Evolutionary conservation across 192 early-diverging fungal species (phyloP).

Genomic region (Jimgerdemannia flammicorona): DNA sequence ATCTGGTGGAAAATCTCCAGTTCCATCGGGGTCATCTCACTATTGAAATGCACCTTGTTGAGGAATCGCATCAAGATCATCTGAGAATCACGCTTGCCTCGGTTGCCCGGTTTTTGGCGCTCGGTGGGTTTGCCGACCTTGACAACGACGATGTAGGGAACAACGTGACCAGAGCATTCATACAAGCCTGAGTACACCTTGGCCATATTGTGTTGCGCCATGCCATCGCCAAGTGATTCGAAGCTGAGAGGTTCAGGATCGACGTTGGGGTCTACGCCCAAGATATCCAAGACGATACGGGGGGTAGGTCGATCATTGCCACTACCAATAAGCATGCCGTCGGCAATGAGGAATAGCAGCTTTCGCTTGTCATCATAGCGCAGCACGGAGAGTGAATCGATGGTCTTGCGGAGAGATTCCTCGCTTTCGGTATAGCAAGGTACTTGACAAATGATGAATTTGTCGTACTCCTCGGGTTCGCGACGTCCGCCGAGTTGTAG

Average conservation of each 20-base stretch:
- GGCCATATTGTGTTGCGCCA: conserved; percentile 89
- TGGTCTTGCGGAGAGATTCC: conserved; percentile 77
- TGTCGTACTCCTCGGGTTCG: conserved; percentile 85
- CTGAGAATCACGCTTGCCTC: conserved; percentile 99
- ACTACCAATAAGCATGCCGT: conserved; percentile 92
- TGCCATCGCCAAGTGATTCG: conserved; percentile 86
- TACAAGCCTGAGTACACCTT: conserved; percentile 96
- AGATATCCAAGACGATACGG: conserved; percentile 89
- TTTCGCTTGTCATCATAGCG: conserved; percentile 87
- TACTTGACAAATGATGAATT: conserved; percentile 94
- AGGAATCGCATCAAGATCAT: conserved; percentile 98
- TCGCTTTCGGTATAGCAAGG: conserved; percentile 95
- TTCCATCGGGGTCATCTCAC: conserved; percentile 92
- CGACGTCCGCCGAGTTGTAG: conserved; percentile 68
- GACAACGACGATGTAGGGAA: conserved; percentile 92
- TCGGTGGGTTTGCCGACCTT: conserved; percentile 91
- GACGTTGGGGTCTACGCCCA: conserved; percentile 78
- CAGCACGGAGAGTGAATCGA: conserved; percentile 75
- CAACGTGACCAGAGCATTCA: conserved; percentile 81
- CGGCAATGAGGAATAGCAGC: conserved; percentile 81
- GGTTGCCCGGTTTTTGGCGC: conserved; percentile 85
- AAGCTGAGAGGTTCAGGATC: conserved; percentile 77
- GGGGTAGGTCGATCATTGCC: conserved; percentile 97
- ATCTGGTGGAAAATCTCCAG: conserved; percentile 98
- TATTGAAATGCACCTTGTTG: conserved; percentile 93